A percentile compares a stretch with the other conserved stretches of the same genome.
phyloP scores from a whole-genome alignment of 176 grass and related monocot species.

The Alloteropsis semialata region DNA sequence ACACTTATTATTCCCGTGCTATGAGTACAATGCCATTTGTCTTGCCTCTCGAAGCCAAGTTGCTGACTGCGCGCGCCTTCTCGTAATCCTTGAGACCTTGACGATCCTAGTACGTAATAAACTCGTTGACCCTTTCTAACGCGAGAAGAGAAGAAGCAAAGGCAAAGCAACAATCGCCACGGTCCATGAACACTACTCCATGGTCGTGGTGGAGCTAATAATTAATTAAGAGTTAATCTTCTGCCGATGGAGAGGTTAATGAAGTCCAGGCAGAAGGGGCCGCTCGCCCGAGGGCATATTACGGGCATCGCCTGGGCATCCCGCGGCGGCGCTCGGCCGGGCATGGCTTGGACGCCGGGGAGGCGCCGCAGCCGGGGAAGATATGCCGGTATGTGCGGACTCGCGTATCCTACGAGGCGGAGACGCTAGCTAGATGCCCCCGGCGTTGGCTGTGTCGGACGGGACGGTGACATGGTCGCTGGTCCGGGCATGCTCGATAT shows the following conservation, averaged over 20 bases:
- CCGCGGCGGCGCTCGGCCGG: neutral
- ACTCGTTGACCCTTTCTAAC: too few species aligned
- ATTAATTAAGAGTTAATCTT: neutral
- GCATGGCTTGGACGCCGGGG: neutral
- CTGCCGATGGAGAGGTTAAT: neutral
- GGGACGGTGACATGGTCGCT: neutral
- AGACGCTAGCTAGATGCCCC: too few species aligned
- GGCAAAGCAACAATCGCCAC: neutral
- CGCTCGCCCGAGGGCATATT: neutral
- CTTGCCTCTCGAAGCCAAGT: too few species aligned
- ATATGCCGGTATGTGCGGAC: constrained; percentile 31
- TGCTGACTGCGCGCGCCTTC: too few species aligned
- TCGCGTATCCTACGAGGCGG: neutral
- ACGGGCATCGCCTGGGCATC: constrained; percentile 3
- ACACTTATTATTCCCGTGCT: too few species aligned
- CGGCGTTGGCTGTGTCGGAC: neutral
- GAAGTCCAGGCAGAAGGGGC: neutral
- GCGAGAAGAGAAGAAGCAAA: too few species aligned
- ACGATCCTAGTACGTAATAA: too few species aligned
- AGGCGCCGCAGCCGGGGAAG: neutral
- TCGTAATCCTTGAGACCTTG: too few species aligned
- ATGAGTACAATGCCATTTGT: neutral
- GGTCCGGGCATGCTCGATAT: too few species aligned
- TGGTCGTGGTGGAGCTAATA: too few species aligned
- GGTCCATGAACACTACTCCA: neutral